phyloP scores from a whole-genome alignment of 1,284 basidiomycete species.

The Pascua guehoae region DNA sequence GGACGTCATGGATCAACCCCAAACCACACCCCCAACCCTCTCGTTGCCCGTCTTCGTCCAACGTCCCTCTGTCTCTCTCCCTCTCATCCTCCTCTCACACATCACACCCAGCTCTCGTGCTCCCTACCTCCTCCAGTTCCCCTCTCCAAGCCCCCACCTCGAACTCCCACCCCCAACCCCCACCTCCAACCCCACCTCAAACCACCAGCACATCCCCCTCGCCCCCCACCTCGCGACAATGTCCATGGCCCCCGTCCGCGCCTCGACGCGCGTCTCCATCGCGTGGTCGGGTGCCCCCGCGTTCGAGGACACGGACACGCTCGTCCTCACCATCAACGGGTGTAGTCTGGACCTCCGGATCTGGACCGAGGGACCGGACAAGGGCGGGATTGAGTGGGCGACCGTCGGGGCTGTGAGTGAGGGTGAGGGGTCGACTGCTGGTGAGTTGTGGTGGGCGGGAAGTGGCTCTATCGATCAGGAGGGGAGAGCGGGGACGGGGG shows the following conservation, averaged over 20 bases:
- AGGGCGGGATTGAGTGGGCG: conserved; percentile 29
- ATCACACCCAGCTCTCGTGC: no score
- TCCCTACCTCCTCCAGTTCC: no score
- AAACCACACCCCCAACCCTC: no score
- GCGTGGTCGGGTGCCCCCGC: conserved; percentile 29
- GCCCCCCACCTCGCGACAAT: not conserved
- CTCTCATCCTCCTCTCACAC: no score
- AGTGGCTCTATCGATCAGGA: no score
- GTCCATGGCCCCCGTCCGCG: conserved; percentile 25
- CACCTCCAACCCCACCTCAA: not conserved
- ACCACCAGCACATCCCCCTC: not conserved
- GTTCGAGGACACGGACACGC: conserved; percentile 36
- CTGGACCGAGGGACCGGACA: conserved; percentile 17
- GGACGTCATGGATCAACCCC: no score
- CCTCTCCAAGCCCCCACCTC: no score
- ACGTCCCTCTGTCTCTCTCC: no score
- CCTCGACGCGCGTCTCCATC: conserved; percentile 35
- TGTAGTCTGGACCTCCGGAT: conserved; percentile 35
- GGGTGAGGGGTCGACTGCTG: conserved; percentile 15
- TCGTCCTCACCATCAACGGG: conserved; percentile 36
- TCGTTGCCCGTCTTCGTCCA: no score
- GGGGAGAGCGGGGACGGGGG: no score
- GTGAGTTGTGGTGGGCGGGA: conserved; percentile 5
- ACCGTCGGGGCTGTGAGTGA: conserved; percentile 22
- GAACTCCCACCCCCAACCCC: no score